These are phyloP conservation scores for Penicillium chermesinum DNA, from an alignment of 495 filamentous ascomycete genomes.

Conservation along the genomic window DNA sequence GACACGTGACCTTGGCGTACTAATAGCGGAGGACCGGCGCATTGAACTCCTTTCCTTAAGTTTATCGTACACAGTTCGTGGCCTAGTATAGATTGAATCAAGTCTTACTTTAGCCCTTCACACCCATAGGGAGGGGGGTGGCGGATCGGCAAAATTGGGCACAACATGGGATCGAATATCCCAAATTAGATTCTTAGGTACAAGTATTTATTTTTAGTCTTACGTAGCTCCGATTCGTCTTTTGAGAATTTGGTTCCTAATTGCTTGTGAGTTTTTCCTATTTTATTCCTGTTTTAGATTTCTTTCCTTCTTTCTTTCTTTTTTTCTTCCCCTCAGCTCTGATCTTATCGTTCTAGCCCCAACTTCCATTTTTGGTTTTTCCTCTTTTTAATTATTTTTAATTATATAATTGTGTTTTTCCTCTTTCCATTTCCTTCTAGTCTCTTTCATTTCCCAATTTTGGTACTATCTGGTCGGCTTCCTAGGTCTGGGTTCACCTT, in stretches of 20 bases:
- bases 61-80: too few species aligned
- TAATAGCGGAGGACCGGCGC: too few species aligned
- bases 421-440: not conserved
- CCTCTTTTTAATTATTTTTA: slow-evolving; percentile 5
- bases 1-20: too few species aligned
- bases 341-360: not conserved
- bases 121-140: too few species aligned
- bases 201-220: slow-evolving; percentile 1
- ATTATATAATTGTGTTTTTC: slow-evolving; percentile 4
- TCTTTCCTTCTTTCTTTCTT: slow-evolving; percentile 2
- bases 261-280: not conserved
- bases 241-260: not conserved
- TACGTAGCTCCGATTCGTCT: not conserved
- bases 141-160: slow-evolving; percentile 18
- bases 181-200: slow-evolving; percentile 4
- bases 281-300: not conserved
- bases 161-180: slow-evolving; percentile 13
- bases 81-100: too few species aligned
- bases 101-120: too few species aligned
- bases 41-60: too few species aligned
- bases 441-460: not conserved
- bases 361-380: slow-evolving; percentile 2
- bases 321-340: too few species aligned
- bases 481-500: not conserved
- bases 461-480: too few species aligned